Percentiles rank a stretch among this genome's conserved stretches.
These are phyloP conservation scores for Pseudoneurospora amorphoporcata DNA, from an alignment of 495 filamentous ascomycete genomes.

Conservation along the genomic window DNA sequence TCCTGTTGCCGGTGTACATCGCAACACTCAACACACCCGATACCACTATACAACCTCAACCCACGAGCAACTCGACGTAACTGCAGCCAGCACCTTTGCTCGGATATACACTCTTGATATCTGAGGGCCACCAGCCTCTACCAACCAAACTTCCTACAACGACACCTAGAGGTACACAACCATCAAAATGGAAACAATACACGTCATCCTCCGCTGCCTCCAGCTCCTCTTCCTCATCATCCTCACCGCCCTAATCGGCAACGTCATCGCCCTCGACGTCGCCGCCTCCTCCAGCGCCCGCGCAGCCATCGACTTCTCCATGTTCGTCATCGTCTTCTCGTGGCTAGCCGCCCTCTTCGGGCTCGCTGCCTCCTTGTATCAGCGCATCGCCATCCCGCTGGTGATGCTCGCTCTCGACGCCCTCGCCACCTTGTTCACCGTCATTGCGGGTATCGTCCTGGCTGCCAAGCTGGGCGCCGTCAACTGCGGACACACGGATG, in stretches of 20 bases:
- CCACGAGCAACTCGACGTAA: too few relatives aligned
- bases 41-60: neutral
- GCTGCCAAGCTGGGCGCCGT: slow-evolving; percentile 34
- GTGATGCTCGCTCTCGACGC: slow-evolving; percentile 30
- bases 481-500: slow-evolving; percentile 27
- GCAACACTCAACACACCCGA: neutral
- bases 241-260: slow-evolving; percentile 39
- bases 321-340: slow-evolving; percentile 37
- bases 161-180: neutral
- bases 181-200: slow-evolving; percentile 28
- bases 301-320: slow-evolving; percentile 39
- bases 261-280: slow-evolving; percentile 36
- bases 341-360: slow-evolving; percentile 33
- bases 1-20: neutral
- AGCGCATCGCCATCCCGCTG: slow-evolving; percentile 24
- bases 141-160: neutral
- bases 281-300: slow-evolving; percentile 23
- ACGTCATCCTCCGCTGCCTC: slow-evolving; percentile 25
- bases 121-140: neutral
- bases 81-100: neutral
- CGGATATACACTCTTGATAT: neutral
- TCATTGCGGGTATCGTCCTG: slow-evolving; percentile 36
- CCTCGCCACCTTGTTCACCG: slow-evolving; percentile 31
- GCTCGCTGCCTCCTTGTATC: slow-evolving; percentile 22
- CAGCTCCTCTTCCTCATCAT: slow-evolving; percentile 35